Evolutionary conservation across 345 rosid genomes (phyloP).

Genomic region (Bretschneidera sinensis): DNA sequence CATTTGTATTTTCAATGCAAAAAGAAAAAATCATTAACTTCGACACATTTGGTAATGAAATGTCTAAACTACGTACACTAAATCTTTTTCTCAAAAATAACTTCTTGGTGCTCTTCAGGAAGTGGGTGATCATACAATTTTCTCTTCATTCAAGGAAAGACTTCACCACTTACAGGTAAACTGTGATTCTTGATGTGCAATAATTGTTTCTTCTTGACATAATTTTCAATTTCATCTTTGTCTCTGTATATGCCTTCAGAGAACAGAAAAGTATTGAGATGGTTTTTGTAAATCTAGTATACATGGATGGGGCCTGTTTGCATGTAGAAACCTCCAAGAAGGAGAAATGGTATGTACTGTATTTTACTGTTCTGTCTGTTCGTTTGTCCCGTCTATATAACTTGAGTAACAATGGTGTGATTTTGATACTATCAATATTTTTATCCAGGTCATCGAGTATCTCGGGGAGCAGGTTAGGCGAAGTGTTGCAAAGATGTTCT

Average conservation of each 20-base stretch:
- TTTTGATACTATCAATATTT: slow-evolving; percentile 7
- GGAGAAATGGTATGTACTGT: slow-evolving; percentile 77
- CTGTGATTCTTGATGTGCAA: slow-evolving; percentile 9
- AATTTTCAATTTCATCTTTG: slow-evolving; percentile 19
- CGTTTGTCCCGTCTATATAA: not conserved
- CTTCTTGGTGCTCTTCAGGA: no score
- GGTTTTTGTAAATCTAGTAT: slow-evolving; percentile 97
- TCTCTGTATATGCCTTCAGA: slow-evolving; percentile 39
- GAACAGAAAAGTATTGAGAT: slow-evolving; percentile 62
- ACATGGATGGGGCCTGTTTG: slow-evolving; percentile 99
- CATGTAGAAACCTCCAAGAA: slow-evolving; percentile 78
- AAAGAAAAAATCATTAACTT: no score
- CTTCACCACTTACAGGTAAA: slow-evolving; percentile 69
- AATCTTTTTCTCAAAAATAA: no score
- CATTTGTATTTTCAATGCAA: no score
- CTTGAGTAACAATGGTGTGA: slow-evolving; percentile 4
- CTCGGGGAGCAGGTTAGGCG: slow-evolving; percentile 87
- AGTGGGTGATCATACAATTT: slow-evolving; percentile 37
- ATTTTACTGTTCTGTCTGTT: not conserved
- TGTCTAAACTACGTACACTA: no score
- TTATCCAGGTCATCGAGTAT: slow-evolving; percentile 70
- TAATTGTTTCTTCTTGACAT: slow-evolving; percentile 1
- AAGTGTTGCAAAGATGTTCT: slow-evolving; percentile 72
- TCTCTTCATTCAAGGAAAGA: slow-evolving; percentile 73
- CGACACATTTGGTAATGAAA: no score